Base-by-base conservation (phyloP, 768 basidiomycete genomes). In the Cyclocybe cylindracea region DNA sequence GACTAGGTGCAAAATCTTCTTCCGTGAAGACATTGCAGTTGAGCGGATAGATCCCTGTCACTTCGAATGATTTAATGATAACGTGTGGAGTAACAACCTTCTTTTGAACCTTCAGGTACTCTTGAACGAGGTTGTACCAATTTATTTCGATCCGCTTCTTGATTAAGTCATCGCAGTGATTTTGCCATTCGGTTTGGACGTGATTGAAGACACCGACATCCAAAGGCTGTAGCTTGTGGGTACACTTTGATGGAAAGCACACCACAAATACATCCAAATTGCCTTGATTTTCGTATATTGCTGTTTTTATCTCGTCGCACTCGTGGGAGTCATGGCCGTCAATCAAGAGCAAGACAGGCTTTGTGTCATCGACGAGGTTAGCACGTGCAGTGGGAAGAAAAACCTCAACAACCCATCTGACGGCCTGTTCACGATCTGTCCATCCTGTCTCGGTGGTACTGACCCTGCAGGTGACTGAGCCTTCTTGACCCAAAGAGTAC, bases 281-380 rank as follows among this genome's bases (percentile, higher is more conserved):
- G 32, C 58, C 55, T 8, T 19, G 13, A 24, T 40, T 13, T 34
- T 46, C n/a, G 11, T 55, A 50, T 7, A 66, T 66, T 8, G 58
- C 18, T 1, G 54, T 10, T 19, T 48, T 11, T 7, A 70, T 51
- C 1, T 60, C 50, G 1, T 39, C 37, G 0, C 61, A 63, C 36
- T 58, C 51, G 47, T 75, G 75, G 0, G 72, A 74, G 14, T 57
- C 61, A 57, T 76, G 75, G 4, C 75, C 72, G 62, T 75, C 70
- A 14, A 61, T 55, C 29, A 68, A 63, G 10, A 75, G 63, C 3
- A 74, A 52, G 36, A 69, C 63, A 4, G 58, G 64, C 45, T 57
- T 60, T 7, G 35, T 29, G 7, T 59, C 39, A 8, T 42, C 48
- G 35, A 62, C 63, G 0, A 46, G 54, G 1, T 39, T 9, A 6